Conservation (phyloP, 2,329 filamentous ascomycete genomes). For the Grosmannia huntii region DNA sequence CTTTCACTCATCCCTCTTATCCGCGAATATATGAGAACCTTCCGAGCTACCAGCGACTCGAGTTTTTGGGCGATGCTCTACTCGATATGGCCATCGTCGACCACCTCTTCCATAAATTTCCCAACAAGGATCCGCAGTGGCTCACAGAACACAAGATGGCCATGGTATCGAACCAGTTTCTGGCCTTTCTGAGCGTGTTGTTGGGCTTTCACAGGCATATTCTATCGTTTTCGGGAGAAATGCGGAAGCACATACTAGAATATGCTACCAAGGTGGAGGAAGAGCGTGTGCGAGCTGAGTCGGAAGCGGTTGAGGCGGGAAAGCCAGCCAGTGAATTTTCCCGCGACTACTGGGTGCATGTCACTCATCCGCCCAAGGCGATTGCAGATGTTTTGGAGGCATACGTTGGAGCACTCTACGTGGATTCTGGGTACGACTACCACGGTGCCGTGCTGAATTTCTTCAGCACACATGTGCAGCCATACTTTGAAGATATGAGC, state of each 20-base stretch:
- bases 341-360: constrained; percentile 57
- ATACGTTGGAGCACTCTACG: constrained; percentile 79
- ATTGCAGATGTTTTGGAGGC: constrained; percentile 83
- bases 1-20: constrained; percentile 80
- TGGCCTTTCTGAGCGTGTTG: constrained; percentile 67
- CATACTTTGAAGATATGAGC: constrained; percentile 74
- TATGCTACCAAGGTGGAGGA: constrained; percentile 46
- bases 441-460: constrained; percentile 62
- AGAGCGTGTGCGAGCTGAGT: constrained; percentile 22
- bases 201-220: constrained; percentile 69
- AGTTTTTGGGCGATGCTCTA: constrained; percentile 83
- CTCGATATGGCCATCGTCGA: constrained; percentile 79
- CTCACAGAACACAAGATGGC: constrained; percentile 97
- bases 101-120: constrained; percentile 65
- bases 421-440: constrained; percentile 76
- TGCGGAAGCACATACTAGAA: constrained; percentile 33
- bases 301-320: constrained; percentile 20
- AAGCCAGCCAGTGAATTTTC: constrained; percentile 26
- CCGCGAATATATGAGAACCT: constrained; percentile 62
- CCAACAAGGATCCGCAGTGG: constrained; percentile 82
- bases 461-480: constrained; percentile 60
- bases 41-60: constrained; percentile 79
- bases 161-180: constrained; percentile 96
- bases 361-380: constrained; percentile 54
- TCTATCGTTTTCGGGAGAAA: constrained; percentile 33